Evolutionary conservation across 2,329 filamentous ascomycete genomes (phyloP).

Genomic region (Alternaria conjuncta): DNA sequence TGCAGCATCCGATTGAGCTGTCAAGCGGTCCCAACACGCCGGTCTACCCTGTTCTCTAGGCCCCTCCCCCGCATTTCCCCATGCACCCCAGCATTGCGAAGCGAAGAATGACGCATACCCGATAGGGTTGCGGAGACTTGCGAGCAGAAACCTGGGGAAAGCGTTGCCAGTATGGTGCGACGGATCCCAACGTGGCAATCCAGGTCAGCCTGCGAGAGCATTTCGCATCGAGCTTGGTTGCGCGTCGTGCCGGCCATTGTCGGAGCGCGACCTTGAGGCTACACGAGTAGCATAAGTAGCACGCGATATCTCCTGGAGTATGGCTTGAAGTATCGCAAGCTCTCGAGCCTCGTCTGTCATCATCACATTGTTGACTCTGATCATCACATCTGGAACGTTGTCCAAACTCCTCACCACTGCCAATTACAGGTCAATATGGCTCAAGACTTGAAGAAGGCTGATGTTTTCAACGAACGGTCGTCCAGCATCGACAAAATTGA

Average conservation of each 20-base stretch:
- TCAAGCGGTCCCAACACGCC: neutral
- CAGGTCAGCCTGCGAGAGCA: neutral
- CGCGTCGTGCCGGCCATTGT: neutral
- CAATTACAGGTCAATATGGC: neutral
- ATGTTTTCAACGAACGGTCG: conserved; percentile 13
- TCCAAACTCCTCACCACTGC: neutral
- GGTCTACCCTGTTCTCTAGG: neutral
- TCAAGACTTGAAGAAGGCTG: conserved; percentile 15
- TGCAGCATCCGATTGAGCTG: neutral
- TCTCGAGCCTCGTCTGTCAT: neutral
- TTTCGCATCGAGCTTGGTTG: neutral
- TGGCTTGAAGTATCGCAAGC: neutral
- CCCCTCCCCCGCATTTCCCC: neutral
- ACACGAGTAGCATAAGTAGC: neutral
- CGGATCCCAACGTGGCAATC: neutral
- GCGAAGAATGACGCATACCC: neutral
- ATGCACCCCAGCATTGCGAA: neutral
- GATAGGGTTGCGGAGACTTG: neutral
- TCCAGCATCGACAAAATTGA: conserved; percentile 28
- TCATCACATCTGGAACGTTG: neutral
- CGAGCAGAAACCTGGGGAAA: neutral
- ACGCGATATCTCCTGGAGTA: neutral
- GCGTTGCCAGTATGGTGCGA: neutral
- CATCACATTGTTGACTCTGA: neutral
- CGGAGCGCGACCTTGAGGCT: neutral